These are phyloP conservation scores for Lophium mytilinum DNA, from an alignment of 495 filamentous ascomycete species.

Conservation along the genomic window DNA sequence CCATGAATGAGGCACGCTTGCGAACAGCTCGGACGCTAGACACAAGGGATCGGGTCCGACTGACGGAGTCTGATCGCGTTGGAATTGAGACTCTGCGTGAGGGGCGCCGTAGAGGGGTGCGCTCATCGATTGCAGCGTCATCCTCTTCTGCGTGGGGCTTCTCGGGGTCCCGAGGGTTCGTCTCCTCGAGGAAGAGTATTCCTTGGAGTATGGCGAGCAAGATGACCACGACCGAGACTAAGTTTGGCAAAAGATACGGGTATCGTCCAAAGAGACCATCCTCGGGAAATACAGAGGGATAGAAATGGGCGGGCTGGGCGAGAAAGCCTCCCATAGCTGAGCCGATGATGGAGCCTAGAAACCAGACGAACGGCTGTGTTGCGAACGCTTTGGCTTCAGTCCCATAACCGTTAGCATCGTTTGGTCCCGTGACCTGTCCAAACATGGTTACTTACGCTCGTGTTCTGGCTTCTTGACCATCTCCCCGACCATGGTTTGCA, in stretches of 20 bases:
- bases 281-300: constrained; percentile 12
- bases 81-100: too few relatives aligned
- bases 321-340: constrained; percentile 26
- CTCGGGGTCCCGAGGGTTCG: constrained; percentile 5
- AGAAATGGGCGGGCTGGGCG: constrained; percentile 22
- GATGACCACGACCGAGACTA: constrained; percentile 16
- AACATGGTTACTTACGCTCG: constrained; percentile 19
- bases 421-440: neutral
- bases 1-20: constrained; percentile 13
- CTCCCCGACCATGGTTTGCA: constrained; percentile 26
- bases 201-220: constrained; percentile 23
- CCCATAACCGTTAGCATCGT: neutral
- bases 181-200: constrained; percentile 24
- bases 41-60: neutral
- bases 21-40: constrained; percentile 5
- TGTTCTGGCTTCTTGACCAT: constrained; percentile 24
- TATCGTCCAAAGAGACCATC: constrained; percentile 20
- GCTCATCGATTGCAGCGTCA: constrained; percentile 5
- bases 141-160: constrained; percentile 1
- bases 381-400: constrained; percentile 21
- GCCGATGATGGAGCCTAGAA: constrained; percentile 24
- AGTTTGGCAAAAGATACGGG: constrained; percentile 25
- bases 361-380: constrained; percentile 26
- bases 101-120: constrained; percentile 9
- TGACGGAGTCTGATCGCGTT: too few relatives aligned